A percentile compares a stretch with the other conserved stretches of the same genome.
Conservation (phyloP, 768 basidiomycete species). For the Amanita exitialis region DNA sequence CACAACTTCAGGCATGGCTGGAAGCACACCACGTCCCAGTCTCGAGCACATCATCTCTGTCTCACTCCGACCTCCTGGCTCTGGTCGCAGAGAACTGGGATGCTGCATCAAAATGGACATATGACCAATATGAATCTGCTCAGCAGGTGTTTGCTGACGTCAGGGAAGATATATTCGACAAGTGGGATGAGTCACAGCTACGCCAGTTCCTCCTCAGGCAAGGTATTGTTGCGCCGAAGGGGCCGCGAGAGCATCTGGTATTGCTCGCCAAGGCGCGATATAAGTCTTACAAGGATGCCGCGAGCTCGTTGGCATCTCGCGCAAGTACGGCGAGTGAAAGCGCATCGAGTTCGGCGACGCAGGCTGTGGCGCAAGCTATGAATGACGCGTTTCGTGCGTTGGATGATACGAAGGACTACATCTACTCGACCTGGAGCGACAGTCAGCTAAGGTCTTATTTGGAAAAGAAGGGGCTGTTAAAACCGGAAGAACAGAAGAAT, state of each 20-base stretch:
- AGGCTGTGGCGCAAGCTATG: conserved; percentile 37
- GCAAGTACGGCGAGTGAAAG: conserved; percentile 37
- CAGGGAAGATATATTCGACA: conserved; percentile 56
- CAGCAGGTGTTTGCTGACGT: conserved; percentile 53
- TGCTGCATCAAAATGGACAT: conserved; percentile 39
- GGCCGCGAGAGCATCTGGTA: conserved; percentile 71
- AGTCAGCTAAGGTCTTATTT: conserved; percentile 62
- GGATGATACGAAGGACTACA: conserved; percentile 75
- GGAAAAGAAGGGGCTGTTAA: conserved; percentile 61
- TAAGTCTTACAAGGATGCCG: conserved; percentile 46
- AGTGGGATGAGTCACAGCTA: conserved; percentile 78
- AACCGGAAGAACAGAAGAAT: conserved; percentile 48
- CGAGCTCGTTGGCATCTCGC: conserved; percentile 40
- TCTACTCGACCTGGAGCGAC: conserved; percentile 88
- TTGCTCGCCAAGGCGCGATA: conserved; percentile 69
- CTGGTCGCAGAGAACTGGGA: conserved; percentile 60
- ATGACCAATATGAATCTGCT: conserved; percentile 53
- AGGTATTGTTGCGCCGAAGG: conserved; percentile 75
- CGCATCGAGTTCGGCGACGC: conserved; percentile 21
- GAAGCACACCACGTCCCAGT: conserved; percentile 51
- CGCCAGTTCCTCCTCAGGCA: conserved; percentile 81
- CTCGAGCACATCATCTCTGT: conserved; percentile 28
- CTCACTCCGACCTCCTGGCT: conserved; percentile 29
- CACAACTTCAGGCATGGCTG: conserved; percentile 62
- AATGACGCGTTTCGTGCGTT: conserved; percentile 37